These are phyloP conservation scores for Trichoderma orchidacearum DNA, from an alignment of 495 filamentous ascomycete species.

Conservation along the genomic window DNA sequence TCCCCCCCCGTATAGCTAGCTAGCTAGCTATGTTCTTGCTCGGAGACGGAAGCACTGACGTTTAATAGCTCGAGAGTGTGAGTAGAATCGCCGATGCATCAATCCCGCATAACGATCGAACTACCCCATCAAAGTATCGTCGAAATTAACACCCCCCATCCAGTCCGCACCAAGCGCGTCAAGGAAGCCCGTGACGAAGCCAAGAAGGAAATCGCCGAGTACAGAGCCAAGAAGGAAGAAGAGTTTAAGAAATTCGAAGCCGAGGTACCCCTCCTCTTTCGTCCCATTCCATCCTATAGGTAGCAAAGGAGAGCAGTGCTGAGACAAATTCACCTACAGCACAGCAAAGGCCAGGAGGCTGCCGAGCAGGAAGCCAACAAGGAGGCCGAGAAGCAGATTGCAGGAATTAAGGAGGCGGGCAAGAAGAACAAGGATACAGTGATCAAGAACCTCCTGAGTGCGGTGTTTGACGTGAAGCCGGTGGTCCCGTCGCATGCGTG, in stretches of 20 bases:
- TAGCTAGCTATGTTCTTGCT: not conserved
- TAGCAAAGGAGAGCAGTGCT: not conserved
- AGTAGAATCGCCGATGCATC: not conserved
- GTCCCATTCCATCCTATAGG: not conserved
- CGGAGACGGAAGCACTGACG: not conserved
- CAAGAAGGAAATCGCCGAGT: slow-evolving; percentile 96
- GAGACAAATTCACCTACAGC: slow-evolving; percentile 29
- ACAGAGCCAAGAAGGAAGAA: slow-evolving; percentile 76
- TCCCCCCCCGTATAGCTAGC: not conserved
- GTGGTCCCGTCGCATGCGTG: slow-evolving; percentile 34
- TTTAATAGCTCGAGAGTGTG: slow-evolving; percentile 27
- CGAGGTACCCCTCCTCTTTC: slow-evolving; percentile 44
- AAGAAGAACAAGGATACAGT: slow-evolving; percentile 68
- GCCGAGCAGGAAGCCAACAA: slow-evolving; percentile 75
- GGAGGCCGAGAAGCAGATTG: slow-evolving; percentile 68
- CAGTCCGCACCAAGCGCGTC: slow-evolving; percentile 93
- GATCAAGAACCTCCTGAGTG: slow-evolving; percentile 62
- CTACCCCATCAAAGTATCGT: not conserved
- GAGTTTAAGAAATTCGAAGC: slow-evolving; percentile 93
- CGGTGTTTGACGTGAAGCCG: slow-evolving; percentile 67
- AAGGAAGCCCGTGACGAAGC: slow-evolving; percentile 90
- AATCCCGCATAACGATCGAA: slow-evolving; percentile 9
- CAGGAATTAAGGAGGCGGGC: slow-evolving; percentile 69
- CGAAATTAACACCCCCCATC: not conserved
- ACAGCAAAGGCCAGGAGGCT: slow-evolving; percentile 75